Conservation (phyloP, 768 basidiomycete genomes). For the Mycena albidolilacea region DNA sequence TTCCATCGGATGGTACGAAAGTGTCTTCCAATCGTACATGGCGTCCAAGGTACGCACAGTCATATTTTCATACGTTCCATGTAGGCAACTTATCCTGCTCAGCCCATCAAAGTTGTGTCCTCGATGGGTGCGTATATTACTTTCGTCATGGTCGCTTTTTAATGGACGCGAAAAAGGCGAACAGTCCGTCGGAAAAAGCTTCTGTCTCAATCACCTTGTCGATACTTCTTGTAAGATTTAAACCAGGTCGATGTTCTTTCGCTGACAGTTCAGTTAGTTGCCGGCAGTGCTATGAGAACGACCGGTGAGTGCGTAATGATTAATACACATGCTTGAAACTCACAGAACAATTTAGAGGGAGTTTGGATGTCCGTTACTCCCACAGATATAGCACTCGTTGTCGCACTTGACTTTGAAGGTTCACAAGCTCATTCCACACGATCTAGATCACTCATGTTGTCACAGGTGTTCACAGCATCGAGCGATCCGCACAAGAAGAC, state of each 20-base stretch:
- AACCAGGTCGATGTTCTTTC: background rate
- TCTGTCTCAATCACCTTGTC: conserved; percentile 69
- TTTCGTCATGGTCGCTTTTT: background rate
- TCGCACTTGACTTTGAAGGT: conserved; percentile 78
- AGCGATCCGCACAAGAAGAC: conserved; percentile 75
- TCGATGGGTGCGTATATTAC: conserved; percentile 64
- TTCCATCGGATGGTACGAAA: conserved; percentile 77
- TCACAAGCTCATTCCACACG: background rate
- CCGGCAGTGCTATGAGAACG: conserved; percentile 76
- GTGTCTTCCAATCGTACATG: conserved; percentile 75
- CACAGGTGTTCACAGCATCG: conserved; percentile 73
- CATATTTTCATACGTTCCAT: background rate
- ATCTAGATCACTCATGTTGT: background rate
- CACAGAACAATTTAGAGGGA: conserved; percentile 53
- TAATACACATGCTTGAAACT: background rate
- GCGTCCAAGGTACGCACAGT: conserved; percentile 60
- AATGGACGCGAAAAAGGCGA: conserved; percentile 54
- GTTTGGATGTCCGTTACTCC: conserved; percentile 80
- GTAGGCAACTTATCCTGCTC: conserved; percentile 7
- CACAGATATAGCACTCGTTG: conserved; percentile 66
- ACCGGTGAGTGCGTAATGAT: conserved; percentile 50
- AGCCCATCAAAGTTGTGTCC: conserved; percentile 75
- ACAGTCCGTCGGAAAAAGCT: conserved; percentile 77
- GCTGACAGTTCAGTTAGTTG: conserved; percentile 47
- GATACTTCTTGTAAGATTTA: conserved; percentile 64